A percentile compares a stretch with the other conserved stretches of the same genome.
Evolutionary conservation across 257 asterid species (phyloP).

Genomic region (Parsonsia alboflavescens): DNA sequence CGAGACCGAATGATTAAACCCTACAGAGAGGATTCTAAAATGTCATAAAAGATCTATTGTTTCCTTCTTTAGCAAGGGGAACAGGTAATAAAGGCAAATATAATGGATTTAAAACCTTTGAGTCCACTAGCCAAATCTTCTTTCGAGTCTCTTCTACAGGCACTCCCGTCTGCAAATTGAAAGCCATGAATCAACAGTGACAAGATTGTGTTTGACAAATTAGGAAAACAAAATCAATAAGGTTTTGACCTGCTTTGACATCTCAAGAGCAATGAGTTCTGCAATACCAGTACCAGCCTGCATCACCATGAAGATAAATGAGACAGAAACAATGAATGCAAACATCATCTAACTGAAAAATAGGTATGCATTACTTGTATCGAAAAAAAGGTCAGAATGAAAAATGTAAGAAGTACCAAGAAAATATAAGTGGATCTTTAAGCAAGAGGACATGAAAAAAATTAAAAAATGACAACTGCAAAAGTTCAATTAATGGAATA

Average conservation of each 20-base stretch:
- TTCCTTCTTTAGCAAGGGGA: background rate
- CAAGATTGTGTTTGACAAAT: background rate
- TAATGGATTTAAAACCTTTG: conserved; percentile 25
- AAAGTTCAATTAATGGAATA: background rate
- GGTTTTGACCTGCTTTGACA: conserved; percentile 70
- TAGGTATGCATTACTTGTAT: background rate
- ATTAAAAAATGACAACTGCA: background rate
- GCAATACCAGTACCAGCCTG: conserved; percentile 99
- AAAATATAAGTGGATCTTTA: background rate
- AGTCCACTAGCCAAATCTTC: conserved; percentile 78
- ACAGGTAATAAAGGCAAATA: background rate
- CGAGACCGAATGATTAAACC: conserved; percentile 79
- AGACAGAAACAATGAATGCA: background rate
- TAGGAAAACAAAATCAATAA: background rate
- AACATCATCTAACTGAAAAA: background rate
- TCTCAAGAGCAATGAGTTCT: conserved; percentile 88
- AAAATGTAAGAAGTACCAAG: background rate
- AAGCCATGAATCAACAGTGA: background rate
- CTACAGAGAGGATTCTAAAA: conserved; percentile 25
- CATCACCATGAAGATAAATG: conserved; percentile 7
- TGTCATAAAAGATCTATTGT: background rate
- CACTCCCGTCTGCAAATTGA: conserved; percentile 57
- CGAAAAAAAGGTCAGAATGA: background rate
- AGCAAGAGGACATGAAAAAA: background rate
- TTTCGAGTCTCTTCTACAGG: conserved; percentile 79